Base-by-base conservation (phyloP, 768 basidiomycete genomes). In the Pholiota conissans region DNA sequence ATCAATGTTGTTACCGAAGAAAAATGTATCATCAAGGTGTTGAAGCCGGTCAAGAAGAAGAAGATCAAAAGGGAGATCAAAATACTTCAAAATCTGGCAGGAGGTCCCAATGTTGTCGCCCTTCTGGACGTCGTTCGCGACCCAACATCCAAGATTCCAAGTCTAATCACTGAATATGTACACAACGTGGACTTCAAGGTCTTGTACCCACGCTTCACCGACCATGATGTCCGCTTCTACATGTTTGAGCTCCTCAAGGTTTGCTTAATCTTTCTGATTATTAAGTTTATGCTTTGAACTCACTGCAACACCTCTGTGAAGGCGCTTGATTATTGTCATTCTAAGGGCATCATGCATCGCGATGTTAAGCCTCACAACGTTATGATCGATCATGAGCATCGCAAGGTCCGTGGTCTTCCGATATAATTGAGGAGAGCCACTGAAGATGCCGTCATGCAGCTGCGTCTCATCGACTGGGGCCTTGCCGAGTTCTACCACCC, bases 41-140 rank as follows among this genome's bases (percentile, higher is more conserved):
- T 98, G 64, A 98, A 98, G 73, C 96, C 96, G 0, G 95, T 98
- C 37, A 98, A 98, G 84, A 98, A 98, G 86, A 98, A 98, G 85
- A 98, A 98, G 78, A 98, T 98, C 76, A 98, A 98, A 78, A 84
- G 96, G 61, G 96, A 98, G 77, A 97, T 98, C 73, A 98, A 98
- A 80, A 96, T 98, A 67, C 77, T 98, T 24, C 94, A 95, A 75
- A 97, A 98, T 71, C 81, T 98, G 28, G 93, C 95, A 0, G 95
- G 96, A 24, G 96, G 96, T 5, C 95, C 95, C 3, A 98, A 98
- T 73, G 82, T 98, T 61, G 92, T 98, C 49, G 89, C 89, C 6
- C 80, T 98, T 50, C 79, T 98, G 60, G 96, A 98, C 69, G 94
- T 98, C 63, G 96, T 98, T 59, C 86, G 96, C 65, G 96, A 98